Evolutionary conservation across 441 rosid species (phyloP), one percentile per base, ranked within the genome.

Genomic region (Lepidium campestre): DNA sequence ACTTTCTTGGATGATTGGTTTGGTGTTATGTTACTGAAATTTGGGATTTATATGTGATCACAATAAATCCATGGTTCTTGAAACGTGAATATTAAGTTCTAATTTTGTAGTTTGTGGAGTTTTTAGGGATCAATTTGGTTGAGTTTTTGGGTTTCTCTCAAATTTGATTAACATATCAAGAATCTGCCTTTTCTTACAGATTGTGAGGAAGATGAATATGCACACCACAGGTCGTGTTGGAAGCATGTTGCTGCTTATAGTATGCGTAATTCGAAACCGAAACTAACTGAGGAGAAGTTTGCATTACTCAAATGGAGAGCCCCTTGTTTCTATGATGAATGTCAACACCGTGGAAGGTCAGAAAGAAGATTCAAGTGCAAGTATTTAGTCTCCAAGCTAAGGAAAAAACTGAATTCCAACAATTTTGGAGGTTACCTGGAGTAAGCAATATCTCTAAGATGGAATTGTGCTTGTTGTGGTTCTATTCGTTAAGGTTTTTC

Each of bases 201-300:
- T 46, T 57, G 56, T 53, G 58, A 18, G 45, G 78, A 75, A 44
- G 75, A 75, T 44, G 70, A 64, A 19, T 62, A 1, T 49, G 50
- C 74, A 47, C 78, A 75, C 35, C 92, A 88, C 68, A 83, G 88
- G 8, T 52, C 93, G 2, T 89, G 96, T 77, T 89, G 90, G 92
- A 56, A 73, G 59, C 93, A 86, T 61, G 48, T 76, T 64, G 15
- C 75, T 75, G 13, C 71, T 27, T 29, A 65, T 17, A 62, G 11
- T 36, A 67, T 65, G 29, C 59, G 63, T 55, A 37, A 68, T 56
- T 32, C 36, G 3, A 57, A 71, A 3, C 65, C 35, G 64, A 80
- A 80, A 73, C 75, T 45, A 36, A 52, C 66, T 14, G 56, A 41
- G 32, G 42, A 75, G 29, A 69, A 76, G 45, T 25, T 81, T 9